Conservation (phyloP, 2,329 filamentous ascomycete genomes). For the Clonostachys rosea region DNA sequence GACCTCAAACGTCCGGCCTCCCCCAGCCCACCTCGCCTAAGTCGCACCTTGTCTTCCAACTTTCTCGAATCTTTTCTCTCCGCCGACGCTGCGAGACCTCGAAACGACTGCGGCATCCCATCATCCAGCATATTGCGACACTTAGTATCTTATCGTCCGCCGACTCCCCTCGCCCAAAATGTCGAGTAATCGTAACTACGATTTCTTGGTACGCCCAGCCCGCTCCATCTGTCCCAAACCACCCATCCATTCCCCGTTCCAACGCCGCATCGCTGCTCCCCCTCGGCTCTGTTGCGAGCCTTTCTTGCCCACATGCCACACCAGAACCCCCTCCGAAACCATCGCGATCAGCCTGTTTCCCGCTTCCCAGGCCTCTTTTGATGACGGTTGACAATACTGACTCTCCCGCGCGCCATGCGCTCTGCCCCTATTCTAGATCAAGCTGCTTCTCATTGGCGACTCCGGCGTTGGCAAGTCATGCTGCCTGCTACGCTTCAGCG, state of each 20-base stretch:
- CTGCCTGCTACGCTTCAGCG: constrained; percentile 93
- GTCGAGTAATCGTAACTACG: constrained; percentile 98
- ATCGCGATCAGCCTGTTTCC: neutral
- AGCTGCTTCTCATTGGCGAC: constrained; percentile 93
- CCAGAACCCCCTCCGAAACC: neutral
- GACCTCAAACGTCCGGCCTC: too few species aligned
- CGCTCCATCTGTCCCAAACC: constrained; percentile 10
- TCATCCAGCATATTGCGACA: too few species aligned
- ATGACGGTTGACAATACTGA: neutral
- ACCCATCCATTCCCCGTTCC: constrained; percentile 8
- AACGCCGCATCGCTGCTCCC: neutral
- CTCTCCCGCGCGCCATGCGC: neutral
- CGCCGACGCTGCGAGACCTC: too few species aligned
- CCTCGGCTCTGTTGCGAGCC: too few species aligned
- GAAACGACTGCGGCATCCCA: too few species aligned
- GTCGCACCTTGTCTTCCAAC: too few species aligned
- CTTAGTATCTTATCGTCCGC: too few species aligned
- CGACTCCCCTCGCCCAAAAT: constrained; percentile 45
- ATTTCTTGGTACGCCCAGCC: constrained; percentile 75
- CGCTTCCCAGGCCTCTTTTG: neutral
- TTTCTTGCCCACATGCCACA: too few species aligned
- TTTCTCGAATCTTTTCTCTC: too few species aligned
- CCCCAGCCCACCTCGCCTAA: too few species aligned
- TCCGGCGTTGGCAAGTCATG: constrained; percentile 96
- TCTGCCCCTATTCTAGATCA: constrained; percentile 60